phyloP scores from a whole-genome alignment of 2,329 filamentous ascomycete species.

The Sclerotinia sclerotiorum region DNA sequence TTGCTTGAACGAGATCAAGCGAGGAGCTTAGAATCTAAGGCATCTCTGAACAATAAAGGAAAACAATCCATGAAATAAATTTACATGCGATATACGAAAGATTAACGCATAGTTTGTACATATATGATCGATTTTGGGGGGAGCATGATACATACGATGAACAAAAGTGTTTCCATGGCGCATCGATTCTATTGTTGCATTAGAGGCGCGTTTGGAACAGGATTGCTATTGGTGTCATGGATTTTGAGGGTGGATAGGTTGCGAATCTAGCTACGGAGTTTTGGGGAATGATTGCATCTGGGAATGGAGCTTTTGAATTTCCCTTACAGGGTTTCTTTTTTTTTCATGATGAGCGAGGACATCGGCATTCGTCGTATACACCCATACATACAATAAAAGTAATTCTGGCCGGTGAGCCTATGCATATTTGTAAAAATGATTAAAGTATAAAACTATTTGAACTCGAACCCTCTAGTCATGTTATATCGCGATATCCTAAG shows the following conservation, averaged over 20 bases:
- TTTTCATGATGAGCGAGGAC: conserved; percentile 5
- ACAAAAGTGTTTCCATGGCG: conserved; percentile 21
- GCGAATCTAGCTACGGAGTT: conserved; percentile 21
- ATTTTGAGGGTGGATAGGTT: conserved; percentile 15
- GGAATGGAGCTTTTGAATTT: conserved; percentile 22
- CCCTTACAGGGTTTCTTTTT: background rate
- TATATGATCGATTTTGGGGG: conserved; percentile 4
- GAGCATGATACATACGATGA: conserved; percentile 16
- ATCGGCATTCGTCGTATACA: background rate
- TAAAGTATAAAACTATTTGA: background rate
- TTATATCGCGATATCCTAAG: background rate
- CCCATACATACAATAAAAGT: conserved; percentile 10
- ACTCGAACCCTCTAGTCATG: background rate
- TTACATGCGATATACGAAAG: conserved; percentile 1
- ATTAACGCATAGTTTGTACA: conserved; percentile 18
- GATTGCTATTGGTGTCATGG: conserved; percentile 18
- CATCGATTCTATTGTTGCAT: conserved; percentile 15
- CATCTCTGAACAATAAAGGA: conserved; percentile 11
- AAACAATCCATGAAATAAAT: conserved; percentile 18
- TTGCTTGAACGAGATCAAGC: conserved; percentile 55
- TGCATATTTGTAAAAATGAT: background rate
- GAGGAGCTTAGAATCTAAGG: conserved; percentile 37
- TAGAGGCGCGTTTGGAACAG: conserved; percentile 16
- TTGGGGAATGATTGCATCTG: conserved; percentile 18
- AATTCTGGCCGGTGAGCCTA: background rate